Evolutionary conservation across 495 filamentous ascomycete genomes (phyloP).

Genomic region (Penicillium malachiteum): DNA sequence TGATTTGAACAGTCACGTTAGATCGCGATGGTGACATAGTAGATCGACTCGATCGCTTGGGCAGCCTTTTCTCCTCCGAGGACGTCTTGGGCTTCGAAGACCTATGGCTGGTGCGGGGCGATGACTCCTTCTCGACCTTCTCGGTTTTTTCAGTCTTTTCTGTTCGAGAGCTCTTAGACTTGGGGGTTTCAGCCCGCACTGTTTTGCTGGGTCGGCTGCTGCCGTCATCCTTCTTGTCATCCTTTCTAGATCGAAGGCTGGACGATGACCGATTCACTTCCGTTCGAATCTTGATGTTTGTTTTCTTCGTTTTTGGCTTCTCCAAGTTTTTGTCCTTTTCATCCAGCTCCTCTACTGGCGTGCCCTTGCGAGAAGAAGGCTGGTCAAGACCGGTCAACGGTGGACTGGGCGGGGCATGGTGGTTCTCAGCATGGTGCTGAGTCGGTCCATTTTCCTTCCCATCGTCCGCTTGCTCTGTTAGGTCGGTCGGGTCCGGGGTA

Average conservation of each 20-base stretch:
- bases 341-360: constrained; percentile 38
- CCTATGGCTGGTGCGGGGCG: constrained; percentile 35
- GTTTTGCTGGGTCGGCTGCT: constrained; percentile 39
- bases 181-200: constrained; percentile 42
- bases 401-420: constrained; percentile 59
- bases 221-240: constrained; percentile 22
- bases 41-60: constrained; percentile 37
- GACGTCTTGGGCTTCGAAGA: constrained; percentile 33
- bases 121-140: constrained; percentile 28
- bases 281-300: constrained; percentile 36
- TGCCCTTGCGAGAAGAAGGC: constrained; percentile 47
- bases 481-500: constrained; percentile 78
- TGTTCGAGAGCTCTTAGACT: constrained; percentile 28
- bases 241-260: constrained; percentile 40
- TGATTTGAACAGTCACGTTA: constrained; percentile 38
- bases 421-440: constrained; percentile 28
- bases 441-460: constrained; percentile 25
- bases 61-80: constrained; percentile 30
- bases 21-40: constrained; percentile 36
- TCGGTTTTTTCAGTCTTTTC: neutral
- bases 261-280: constrained; percentile 44
- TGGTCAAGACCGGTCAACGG: constrained; percentile 58
- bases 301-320: constrained; percentile 36
- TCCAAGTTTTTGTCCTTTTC: constrained; percentile 40
- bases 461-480: constrained; percentile 51